Percentiles rank a stretch among this genome's conserved stretches.
phyloP scores from a whole-genome alignment of 192 early-diverging fungal genomes.

The Chytriomyces confervae region DNA sequence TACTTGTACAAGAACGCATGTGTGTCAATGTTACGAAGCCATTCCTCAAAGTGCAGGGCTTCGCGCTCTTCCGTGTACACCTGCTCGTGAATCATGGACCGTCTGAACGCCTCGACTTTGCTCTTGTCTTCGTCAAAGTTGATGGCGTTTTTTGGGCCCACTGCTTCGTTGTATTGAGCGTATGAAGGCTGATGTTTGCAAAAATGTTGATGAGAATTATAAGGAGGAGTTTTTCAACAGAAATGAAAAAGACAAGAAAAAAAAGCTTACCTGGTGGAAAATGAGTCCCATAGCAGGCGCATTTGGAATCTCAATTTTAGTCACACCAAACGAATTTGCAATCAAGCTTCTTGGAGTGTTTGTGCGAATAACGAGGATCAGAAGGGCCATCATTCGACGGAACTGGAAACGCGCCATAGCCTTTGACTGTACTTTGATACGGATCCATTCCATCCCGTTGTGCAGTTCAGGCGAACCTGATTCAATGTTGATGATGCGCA shows the following conservation, averaged over 20 bases:
- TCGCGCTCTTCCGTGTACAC: conserved; percentile 33
- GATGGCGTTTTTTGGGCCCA: neutral
- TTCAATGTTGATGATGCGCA: conserved; percentile 49
- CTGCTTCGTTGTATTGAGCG: conserved; percentile 21
- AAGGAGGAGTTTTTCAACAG: too few species aligned
- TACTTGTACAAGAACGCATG: conserved; percentile 59
- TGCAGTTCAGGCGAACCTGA: conserved; percentile 38
- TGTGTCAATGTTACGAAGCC: conserved; percentile 48
- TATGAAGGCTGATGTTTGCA: conserved; percentile 19
- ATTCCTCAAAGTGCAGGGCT: conserved; percentile 42
- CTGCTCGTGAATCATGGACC: conserved; percentile 28
- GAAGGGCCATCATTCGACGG: conserved; percentile 44
- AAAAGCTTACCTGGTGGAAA: conserved; percentile 36
- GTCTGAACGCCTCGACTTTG: conserved; percentile 32
- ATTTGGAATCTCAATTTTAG: conserved; percentile 44
- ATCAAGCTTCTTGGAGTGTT: conserved; percentile 46
- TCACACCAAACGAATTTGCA: conserved; percentile 45
- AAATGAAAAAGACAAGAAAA: too few species aligned
- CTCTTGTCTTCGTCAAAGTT: conserved; percentile 29
- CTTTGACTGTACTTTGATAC: conserved; percentile 44
- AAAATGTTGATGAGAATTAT: too few species aligned
- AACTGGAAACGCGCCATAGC: conserved; percentile 45
- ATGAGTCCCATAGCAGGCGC: conserved; percentile 38
- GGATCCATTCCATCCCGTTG: conserved; percentile 47
- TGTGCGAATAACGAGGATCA: conserved; percentile 43